A percentile compares a stretch with the other conserved stretches of the same genome.
phyloP scores from a whole-genome alignment of 2,329 filamentous ascomycete genomes.

The Curvularia verruculosa region DNA sequence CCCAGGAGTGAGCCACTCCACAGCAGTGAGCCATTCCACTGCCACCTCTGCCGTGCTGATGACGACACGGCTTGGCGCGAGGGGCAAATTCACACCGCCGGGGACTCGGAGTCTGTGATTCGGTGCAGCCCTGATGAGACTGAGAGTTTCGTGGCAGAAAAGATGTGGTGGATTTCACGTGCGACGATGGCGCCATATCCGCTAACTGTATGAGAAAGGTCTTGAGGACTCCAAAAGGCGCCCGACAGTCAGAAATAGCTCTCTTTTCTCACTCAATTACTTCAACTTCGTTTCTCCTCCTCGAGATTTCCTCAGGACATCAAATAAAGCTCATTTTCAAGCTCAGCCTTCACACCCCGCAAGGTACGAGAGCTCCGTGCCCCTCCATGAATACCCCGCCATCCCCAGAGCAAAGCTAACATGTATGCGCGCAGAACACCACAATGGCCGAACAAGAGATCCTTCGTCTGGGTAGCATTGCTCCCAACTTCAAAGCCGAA shows the following conservation, averaged over 20 bases:
- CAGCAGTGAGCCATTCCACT: too few relatives aligned
- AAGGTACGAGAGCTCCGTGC: constrained; percentile 17
- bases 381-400: constrained; percentile 31
- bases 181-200: constrained; percentile 45
- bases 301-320: neutral
- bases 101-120: constrained; percentile 25
- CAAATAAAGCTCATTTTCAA: neutral
- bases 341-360: constrained; percentile 1
- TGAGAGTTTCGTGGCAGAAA: constrained; percentile 33
- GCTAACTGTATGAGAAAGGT: constrained; percentile 35
- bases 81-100: constrained; percentile 29
- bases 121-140: constrained; percentile 19
- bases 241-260: constrained; percentile 18
- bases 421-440: constrained; percentile 12
- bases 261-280: neutral
- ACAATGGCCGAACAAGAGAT: constrained; percentile 46
- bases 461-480: constrained; percentile 69
- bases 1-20: too few relatives aligned
- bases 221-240: constrained; percentile 26
- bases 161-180: constrained; percentile 24
- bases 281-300: neutral
- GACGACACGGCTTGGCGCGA: constrained; percentile 21
- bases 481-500: constrained; percentile 72
- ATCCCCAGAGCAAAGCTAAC: constrained; percentile 23
- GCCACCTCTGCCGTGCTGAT: constrained; percentile 1